A percentile compares a stretch with the other conserved stretches of the same genome.
These are phyloP conservation scores for Colletotrichum sojae DNA, from an alignment of 2,329 filamentous ascomycete genomes.

Conservation along the genomic window DNA sequence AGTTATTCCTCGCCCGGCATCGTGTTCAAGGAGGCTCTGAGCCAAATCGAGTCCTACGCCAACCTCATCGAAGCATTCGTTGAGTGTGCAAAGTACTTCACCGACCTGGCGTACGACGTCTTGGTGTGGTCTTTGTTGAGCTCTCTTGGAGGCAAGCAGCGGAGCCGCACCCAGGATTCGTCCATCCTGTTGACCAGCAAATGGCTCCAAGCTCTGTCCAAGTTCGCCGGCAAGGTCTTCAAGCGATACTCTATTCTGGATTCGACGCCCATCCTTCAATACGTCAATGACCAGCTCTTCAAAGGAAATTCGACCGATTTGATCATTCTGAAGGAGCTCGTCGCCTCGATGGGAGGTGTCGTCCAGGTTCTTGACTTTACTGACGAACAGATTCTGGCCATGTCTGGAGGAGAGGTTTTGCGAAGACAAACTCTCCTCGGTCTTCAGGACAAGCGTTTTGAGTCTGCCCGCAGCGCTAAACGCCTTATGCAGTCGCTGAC, in stretches of 20 bases:
- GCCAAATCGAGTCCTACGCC: conserved; percentile 92
- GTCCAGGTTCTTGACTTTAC: conserved; percentile 89
- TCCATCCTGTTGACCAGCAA: conserved; percentile 83
- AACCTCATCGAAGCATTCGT: conserved; percentile 97
- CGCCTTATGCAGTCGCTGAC: conserved; percentile 85
- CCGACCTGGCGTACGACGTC: conserved; percentile 91
- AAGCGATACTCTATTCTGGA: conserved; percentile 88
- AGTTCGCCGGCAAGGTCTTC: conserved; percentile 93
- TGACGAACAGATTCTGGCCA: conserved; percentile 86
- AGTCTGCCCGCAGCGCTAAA: conserved; percentile 80
- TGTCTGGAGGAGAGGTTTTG: conserved; percentile 87
- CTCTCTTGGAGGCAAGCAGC: conserved; percentile 72
- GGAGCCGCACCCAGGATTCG: conserved; percentile 74
- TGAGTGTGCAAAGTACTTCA: conserved; percentile 95
- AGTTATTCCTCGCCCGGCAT: conserved; percentile 91
- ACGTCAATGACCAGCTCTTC: conserved; percentile 87
- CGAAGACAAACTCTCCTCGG: conserved; percentile 85
- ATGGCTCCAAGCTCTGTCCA: conserved; percentile 91
- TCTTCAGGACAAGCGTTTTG: conserved; percentile 85
- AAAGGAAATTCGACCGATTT: conserved; percentile 90
- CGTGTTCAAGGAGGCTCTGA: conserved; percentile 90
- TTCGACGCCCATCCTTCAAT: conserved; percentile 87
- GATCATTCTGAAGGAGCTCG: conserved; percentile 90
- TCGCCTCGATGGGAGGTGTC: conserved; percentile 94
- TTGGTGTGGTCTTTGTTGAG: conserved; percentile 93